A percentile compares a stretch with the other conserved stretches of the same genome.
These are phyloP conservation scores for Alliaria petiolata DNA, from an alignment of 345 rosid genomes.

Conservation along the genomic window DNA sequence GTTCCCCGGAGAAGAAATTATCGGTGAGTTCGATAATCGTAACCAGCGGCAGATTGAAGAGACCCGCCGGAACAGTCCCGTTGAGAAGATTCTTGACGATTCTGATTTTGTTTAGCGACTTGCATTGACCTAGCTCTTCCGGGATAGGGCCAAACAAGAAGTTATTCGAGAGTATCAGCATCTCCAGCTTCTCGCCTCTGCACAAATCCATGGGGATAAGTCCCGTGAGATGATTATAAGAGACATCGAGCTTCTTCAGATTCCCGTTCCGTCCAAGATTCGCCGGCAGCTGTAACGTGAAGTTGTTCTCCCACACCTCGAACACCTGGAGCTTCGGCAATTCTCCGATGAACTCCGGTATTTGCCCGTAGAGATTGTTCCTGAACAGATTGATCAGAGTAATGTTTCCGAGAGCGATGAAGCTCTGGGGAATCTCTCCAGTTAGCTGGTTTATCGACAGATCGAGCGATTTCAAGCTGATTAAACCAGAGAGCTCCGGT, in stretches of 20 bases:
- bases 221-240: conserved; percentile 72
- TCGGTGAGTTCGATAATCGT: conserved; percentile 50
- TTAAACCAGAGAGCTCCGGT: conserved; percentile 56
- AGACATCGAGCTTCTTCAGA: conserved; percentile 55
- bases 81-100: conserved; percentile 46
- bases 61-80: conserved; percentile 69
- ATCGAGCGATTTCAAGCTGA: conserved; percentile 69
- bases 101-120: conserved; percentile 54
- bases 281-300: conserved; percentile 58
- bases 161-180: conserved; percentile 60
- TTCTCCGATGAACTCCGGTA: conserved; percentile 69
- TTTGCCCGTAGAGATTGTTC: conserved; percentile 58
- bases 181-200: conserved; percentile 48
- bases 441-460: conserved; percentile 56
- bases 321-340: conserved; percentile 62
- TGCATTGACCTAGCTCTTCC: conserved; percentile 60
- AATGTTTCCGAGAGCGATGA: conserved; percentile 40
- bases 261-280: conserved; percentile 68
- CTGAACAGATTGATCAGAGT: conserved; percentile 61
- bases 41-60: conserved; percentile 50
- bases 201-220: conserved; percentile 64
- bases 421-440: conserved; percentile 74
- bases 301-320: conserved; percentile 75
- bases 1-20: conserved; percentile 68
- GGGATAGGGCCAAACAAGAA: conserved; percentile 77